Evolutionary conservation across 2,329 filamentous ascomycete genomes (phyloP), one percentile per base, ranked within the genome.

Genomic region (Phyllosticta ampelicida): DNA sequence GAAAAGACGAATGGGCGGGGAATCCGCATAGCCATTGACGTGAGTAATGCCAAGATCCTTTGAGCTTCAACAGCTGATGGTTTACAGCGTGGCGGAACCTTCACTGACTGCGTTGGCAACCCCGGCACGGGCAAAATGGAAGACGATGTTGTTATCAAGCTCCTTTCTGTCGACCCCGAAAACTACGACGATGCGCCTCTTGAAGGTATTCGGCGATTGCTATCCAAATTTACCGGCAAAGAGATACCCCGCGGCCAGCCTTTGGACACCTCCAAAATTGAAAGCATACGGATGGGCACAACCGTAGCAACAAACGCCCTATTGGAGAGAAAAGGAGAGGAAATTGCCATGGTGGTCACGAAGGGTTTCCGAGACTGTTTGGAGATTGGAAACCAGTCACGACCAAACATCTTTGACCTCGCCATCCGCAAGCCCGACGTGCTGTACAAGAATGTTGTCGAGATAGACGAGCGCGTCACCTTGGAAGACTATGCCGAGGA

Each of bases 221-320:
- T 96, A 73, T 86, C 86, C 63, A 85, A 83, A 65, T 95, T 95
- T 71, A 83, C 85, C 1, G 79, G 80, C 56, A 79, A 80, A 60
- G 85, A 92, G 4, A 90, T 95, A 51, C 88, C 89, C 3, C 84
- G 90, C 53, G 90, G 89, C 23, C 78, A 90, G 68, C 77, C 87
- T 0, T 76, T 96, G 9, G 90, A 96, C 70, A 96, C 90, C 0
- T 82, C 84, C 18, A 75, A 85, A 67, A 95, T 96, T 65, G 89
- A 94, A 65, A 90, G 87, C 58, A 96, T 96, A 69, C 86, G 91
- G 53, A 96, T 96, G 91, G 91, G 91, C 51, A 96, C 91, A 1
- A 96, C 91, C 0, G 90, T 96, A 11, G 91, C 91, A 9, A 96
- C 91, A 0, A 96, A 96, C 71, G 91, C 91, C 0, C 74, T 96